Evolutionary conservation across 176 grass and related monocot genomes (phyloP), one percentile per base, ranked within the genome.

Genomic region (sorghum (Sorghum bicolor)): DNA sequence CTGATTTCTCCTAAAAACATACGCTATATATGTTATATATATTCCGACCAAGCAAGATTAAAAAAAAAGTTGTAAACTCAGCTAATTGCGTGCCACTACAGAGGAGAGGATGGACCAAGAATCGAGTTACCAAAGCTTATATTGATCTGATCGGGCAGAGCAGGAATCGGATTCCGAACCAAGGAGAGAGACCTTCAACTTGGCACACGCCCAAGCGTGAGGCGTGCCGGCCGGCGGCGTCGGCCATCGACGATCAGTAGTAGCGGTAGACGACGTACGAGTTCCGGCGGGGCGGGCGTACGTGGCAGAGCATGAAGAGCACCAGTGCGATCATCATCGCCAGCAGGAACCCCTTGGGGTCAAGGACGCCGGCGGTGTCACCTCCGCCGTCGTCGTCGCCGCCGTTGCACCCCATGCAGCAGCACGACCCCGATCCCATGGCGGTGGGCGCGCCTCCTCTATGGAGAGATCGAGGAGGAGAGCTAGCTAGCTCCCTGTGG

Each of bases 281-380:
- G 78, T 76, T 89, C 33, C 87, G 90, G 30, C 90, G 93, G 11
- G 82, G 85, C 74, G 93, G 93, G 62, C 57, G 67, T 5, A 80
- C 78, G 40, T 72, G 72, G 88, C 93, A 95, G 74, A 95, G 80
- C 90, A 92, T 88, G 53, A 92, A 53, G 19, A 95, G 87, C 82
- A 92, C 93, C 39, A 95, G 30, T 15, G 93, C 93, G 33, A 95
- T 95, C 87, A 92, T 40, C 83, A 95, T 82, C 22, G 90, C 93
- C 10, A 92, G 82, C 34, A 92, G 22, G 77, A 95, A 81, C 10
- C 93, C 93, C 85, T 81, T 81, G 53, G 83, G 70, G 79, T 90
- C 80, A 13, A 84, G 66, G 40, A 69, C 69, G 3, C 41, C 82
- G 32, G 36, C 83, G 1, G 22, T 50, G 2, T 26, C 77, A 15